Conservation (phyloP, 2,329 filamentous ascomycete genomes). For the Microdochium nivale region DNA sequence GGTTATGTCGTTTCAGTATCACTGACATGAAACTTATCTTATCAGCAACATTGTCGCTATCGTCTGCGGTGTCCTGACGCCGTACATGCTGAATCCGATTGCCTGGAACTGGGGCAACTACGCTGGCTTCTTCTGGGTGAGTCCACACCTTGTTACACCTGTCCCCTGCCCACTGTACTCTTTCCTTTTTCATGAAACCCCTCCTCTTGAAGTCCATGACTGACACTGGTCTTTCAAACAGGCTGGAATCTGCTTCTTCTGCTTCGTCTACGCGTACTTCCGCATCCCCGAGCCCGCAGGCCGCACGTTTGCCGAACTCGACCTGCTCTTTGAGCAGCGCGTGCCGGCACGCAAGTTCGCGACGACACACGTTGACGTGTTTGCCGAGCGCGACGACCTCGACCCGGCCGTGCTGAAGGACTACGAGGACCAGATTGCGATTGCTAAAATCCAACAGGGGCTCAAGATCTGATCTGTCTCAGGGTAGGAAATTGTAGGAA, state of each 20-base stretch:
- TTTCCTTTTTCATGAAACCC: neutral
- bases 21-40: too few species aligned
- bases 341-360: conserved; percentile 68
- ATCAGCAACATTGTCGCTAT: conserved; percentile 70
- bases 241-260: conserved; percentile 70
- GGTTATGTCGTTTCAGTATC: too few species aligned
- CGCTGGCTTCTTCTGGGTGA: conserved; percentile 77
- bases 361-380: conserved; percentile 45
- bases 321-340: conserved; percentile 70
- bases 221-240: conserved; percentile 14
- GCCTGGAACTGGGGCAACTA: conserved; percentile 87
- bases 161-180: neutral
- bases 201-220: neutral
- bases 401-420: conserved; percentile 36
- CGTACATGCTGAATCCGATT: conserved; percentile 85
- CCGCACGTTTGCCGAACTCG: conserved; percentile 77
- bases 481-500: too few species aligned
- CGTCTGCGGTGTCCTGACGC: conserved; percentile 71
- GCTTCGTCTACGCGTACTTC: conserved; percentile 76
- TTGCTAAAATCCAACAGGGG: conserved; percentile 17
- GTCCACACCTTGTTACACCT: conserved; percentile 7
- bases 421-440: conserved; percentile 33
- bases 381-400: conserved; percentile 43
- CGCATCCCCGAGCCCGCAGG: conserved; percentile 72
- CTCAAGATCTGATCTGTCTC: conserved; percentile 2